Conservation (phyloP, 345 rosid species). For the Pistacia vera region DNA sequence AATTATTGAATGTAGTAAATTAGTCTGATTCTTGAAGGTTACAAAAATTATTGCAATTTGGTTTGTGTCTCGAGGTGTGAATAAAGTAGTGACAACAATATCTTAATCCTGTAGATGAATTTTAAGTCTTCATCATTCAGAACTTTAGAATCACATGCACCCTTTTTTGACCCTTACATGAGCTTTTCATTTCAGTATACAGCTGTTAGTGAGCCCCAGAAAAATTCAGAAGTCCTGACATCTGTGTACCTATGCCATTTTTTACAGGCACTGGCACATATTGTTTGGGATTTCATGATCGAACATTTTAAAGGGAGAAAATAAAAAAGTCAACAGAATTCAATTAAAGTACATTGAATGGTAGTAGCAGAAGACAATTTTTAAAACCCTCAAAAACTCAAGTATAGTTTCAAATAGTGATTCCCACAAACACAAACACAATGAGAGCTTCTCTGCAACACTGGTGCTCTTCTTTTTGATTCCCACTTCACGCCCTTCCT, state of each 20-base stretch:
- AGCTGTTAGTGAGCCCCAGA: background rate
- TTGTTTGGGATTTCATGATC: too few relatives aligned
- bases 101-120: background rate
- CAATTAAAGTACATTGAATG: background rate
- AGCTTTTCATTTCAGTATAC: background rate
- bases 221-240: background rate
- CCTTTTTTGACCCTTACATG: background rate
- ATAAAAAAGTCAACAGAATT: background rate
- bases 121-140: background rate
- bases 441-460: constrained; percentile 7
- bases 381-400: constrained; percentile 3
- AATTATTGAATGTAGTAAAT: too few relatives aligned
- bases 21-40: background rate
- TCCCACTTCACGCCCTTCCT: background rate
- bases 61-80: constrained; percentile 15
- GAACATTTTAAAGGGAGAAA: too few relatives aligned
- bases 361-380: background rate
- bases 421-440: constrained; percentile 2
- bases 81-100: background rate
- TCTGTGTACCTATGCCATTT: background rate
- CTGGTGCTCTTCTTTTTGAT: background rate
- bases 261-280: too few relatives aligned
- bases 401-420: constrained; percentile 5
- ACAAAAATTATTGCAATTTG: background rate
- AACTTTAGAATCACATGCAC: background rate